A percentile compares a stretch with the other conserved stretches of the same genome.
phyloP scores from a whole-genome alignment of 1,284 basidiomycete species.

The Cryptococcus sp. region DNA sequence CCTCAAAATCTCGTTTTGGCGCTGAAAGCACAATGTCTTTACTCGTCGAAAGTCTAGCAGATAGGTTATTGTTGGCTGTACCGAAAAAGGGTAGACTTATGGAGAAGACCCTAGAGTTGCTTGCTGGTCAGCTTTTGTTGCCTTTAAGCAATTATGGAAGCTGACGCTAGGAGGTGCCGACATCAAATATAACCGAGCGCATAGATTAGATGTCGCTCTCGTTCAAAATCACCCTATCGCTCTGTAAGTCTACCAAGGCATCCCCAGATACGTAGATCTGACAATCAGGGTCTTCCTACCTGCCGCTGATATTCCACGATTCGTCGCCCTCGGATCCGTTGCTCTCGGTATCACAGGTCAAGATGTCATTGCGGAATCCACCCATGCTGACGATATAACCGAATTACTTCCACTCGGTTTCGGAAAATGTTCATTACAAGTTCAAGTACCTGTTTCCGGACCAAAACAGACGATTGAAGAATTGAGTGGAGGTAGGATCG shows the following conservation, averaged over 20 bases:
- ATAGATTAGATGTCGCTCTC: constrained; percentile 86
- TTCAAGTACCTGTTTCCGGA: constrained; percentile 84
- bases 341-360: constrained; percentile 63
- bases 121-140: constrained; percentile 57
- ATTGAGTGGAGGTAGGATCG: constrained; percentile 84
- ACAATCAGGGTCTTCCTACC: constrained; percentile 83
- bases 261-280: not conserved
- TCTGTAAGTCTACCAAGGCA: constrained; percentile 55
- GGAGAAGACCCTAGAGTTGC: constrained; percentile 83
- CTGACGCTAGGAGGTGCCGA: constrained; percentile 67
- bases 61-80: constrained; percentile 85
- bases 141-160: not conserved
- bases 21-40: constrained; percentile 48
- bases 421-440: constrained; percentile 89
- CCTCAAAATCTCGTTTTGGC: constrained; percentile 36
- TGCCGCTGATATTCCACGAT: constrained; percentile 95
- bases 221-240: constrained; percentile 91
- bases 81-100: constrained; percentile 97
- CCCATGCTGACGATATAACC: constrained; percentile 69
- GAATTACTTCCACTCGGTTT: constrained; percentile 84
- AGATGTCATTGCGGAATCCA: constrained; percentile 90
- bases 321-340: constrained; percentile 96
- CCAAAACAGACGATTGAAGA: constrained; percentile 68
- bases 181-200: constrained; percentile 86
- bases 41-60: constrained; percentile 57